Base-by-base conservation (phyloP, 192 early-diverging fungal genomes). In the Coemansia sp. region DNA sequence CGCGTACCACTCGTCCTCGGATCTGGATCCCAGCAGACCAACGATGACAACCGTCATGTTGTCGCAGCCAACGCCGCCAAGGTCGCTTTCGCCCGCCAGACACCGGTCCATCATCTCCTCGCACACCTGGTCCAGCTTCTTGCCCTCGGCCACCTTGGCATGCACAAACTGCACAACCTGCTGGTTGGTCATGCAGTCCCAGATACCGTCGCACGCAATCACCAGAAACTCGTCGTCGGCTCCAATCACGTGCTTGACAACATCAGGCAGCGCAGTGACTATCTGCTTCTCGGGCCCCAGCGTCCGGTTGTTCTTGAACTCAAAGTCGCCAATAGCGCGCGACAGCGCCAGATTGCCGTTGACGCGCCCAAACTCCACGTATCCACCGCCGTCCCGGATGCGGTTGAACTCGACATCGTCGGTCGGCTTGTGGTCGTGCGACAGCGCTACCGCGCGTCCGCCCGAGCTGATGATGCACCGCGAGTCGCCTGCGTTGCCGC, bases 331-430 rank as follows among this genome's bases (percentile, higher is more conserved):
- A 65, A 99, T 86, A 2, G 98, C 98, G 49, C 98, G 90, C 55
- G 96, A 98, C 19, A 99, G 85, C 32, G 98, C 98, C 45, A 99
- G 84, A 76, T 97, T 98, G 88, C 97, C 98, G 82, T 99, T 99
- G 49, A 99, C 98, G 63, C 98, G 90, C 1, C 95, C 95, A 86
- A 92, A 98, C 77, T 99, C 96, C 26, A 99, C 96, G 85, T 96
- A 99, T 8, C 96, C 96, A 61, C 98, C 98, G 41, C 92, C 96
- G 5, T 86, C 86, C 48, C 80, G 81, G 71, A 99, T 99, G 67
- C 98, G 90, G 55, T 87, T 71, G 19, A 87, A 85, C 83, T 99
- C 98, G 40, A 74, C 85, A 80, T 86, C 87, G 77, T 95, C 92
- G 12, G 86, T 88, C 26, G 98, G 98, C 83, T 99, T 99, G 76